Base-by-base conservation (phyloP, 495 filamentous ascomycete genomes). In the Aspergillus hancockii region DNA sequence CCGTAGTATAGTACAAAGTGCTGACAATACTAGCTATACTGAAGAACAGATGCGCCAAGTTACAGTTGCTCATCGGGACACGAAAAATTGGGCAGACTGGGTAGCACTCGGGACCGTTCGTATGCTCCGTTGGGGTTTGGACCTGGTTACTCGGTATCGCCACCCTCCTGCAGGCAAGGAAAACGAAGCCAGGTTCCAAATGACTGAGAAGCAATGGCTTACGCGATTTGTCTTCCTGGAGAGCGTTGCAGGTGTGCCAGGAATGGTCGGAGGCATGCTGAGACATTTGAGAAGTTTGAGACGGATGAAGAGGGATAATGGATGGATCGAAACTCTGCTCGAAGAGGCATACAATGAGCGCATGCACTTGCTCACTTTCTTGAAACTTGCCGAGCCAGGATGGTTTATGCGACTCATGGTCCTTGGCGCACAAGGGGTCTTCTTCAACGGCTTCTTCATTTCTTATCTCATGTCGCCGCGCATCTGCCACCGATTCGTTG, bases 311-410 rank as follows among this genome's bases (percentile, higher is more conserved):
- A 75, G 94, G 32, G 94, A 98, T 70, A 96, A 97, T 63, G 94
- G 95, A 69, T 98, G 94, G 84, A 98, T 99, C 62, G 93, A 97
- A 70, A 97, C 91, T 0, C 81, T 98, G 0, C 82, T 98, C 3
- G 94, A 97, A 71, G 94, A 98, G 73, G 87, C 86, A 49, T 96
- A 89, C 78, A 98, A 98, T 66, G 94, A 98, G 71, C 84, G 93
- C 1, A 97, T 98, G 91, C 93, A 98, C 63, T 85, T 98, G 1
- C 78, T 98, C 41, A 97, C 91, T 0, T 98, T 97, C 76, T 83
- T 97, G 66, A 93, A 96, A 73, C 86, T 98, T 78, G 89, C 88
- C 54, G 86, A 96, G 64, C 93, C 93, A 0, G 93, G 86, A 25
- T 77, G 83, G 81, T 93, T 96, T 81, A 96, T 97, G 92, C 86